Evolutionary conservation across 108 stramenopile species (phyloP), one percentile per base, ranked within the genome.

Genomic region (Conticribra weissflogii): DNA sequence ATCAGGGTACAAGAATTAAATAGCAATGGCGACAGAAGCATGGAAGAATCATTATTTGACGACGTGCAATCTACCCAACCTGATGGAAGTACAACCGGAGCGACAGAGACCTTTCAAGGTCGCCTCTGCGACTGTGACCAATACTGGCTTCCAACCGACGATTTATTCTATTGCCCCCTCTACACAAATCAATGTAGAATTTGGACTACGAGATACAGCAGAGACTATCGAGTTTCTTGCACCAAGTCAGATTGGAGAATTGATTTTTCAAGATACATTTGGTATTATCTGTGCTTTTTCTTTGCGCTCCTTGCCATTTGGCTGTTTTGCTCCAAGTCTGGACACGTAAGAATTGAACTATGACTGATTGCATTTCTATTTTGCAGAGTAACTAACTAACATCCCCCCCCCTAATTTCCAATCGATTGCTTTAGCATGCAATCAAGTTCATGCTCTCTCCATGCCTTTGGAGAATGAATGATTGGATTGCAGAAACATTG

Each of bases 241-340:
- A 28, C 33, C 3, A 71, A 54, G 17, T n/a, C 44, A 15, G 46
- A 53, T 55, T 71, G 70, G 70, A 61, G 31, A 41, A 36, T 71
- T 16, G 4, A 36, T 1, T 61, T 34, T 15, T 29, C 56, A n/a
- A 32, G 70, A 59, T 54, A 45, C 22, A 29, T 54, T 29, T 71
- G 70, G 70, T 71, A 53, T 54, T 71, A 71, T 62, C 19, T 71
- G 2, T n/a, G 36, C 17, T 71, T 60, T 52, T 54, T 30, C 36
- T 36, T 62, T 28, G 52, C 31, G 5, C 29, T 71, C 2, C 54
- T 62, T 23, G 22, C 51, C 2, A 2, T 62, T 9, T 60, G 21
- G 28, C 23, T 61, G 27, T 41, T 53, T 29, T 62, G 49, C 28
- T 46, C 70, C 9, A 34, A 0, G 23, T 44, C 70, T 17, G 70